Percentiles rank a stretch among this genome's conserved stretches.
These are phyloP conservation scores for Clonostachys chloroleuca DNA, from an alignment of 2,329 filamentous ascomycete genomes.

Conservation along the genomic window DNA sequence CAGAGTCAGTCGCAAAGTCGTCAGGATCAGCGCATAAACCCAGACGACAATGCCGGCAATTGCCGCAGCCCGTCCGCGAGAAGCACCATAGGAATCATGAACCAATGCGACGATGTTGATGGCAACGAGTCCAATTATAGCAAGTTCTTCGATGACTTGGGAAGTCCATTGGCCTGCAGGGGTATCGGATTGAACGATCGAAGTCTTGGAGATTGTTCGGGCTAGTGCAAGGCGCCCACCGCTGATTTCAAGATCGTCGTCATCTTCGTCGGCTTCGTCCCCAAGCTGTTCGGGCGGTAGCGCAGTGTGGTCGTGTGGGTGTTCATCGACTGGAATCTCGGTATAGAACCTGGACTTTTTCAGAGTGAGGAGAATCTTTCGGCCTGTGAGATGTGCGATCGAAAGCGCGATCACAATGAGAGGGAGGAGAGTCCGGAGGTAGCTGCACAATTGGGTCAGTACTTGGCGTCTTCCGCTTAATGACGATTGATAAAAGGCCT, in stretches of 20 bases:
- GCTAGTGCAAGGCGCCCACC: slow-evolving; percentile 53
- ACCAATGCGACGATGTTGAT: slow-evolving; percentile 64
- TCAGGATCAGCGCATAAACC: slow-evolving; percentile 75
- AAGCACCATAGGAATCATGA: slow-evolving; percentile 43
- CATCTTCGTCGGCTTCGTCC: slow-evolving; percentile 46
- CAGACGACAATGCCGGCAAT: slow-evolving; percentile 69
- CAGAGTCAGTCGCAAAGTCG: slow-evolving; percentile 65
- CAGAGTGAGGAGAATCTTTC: slow-evolving; percentile 48
- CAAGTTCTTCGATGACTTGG: slow-evolving; percentile 69
- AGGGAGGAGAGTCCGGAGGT: slow-evolving; percentile 69
- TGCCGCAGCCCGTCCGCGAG: slow-evolving; percentile 53
- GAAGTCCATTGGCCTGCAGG: slow-evolving; percentile 70
- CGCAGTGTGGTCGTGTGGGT: slow-evolving; percentile 42
- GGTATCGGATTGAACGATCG: slow-evolving; percentile 67
- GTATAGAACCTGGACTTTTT: slow-evolving; percentile 50
- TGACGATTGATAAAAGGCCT: no score
- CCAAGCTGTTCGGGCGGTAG: slow-evolving; percentile 40
- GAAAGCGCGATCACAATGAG: slow-evolving; percentile 68
- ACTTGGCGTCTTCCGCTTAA: neutral
- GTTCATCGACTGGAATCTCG: slow-evolving; percentile 38
- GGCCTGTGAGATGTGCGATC: slow-evolving; percentile 57
- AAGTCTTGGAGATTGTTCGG: slow-evolving; percentile 58
- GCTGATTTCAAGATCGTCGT: slow-evolving; percentile 50
- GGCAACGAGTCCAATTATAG: slow-evolving; percentile 66
- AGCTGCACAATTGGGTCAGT: slow-evolving; percentile 14